Base-by-base conservation (phyloP, 2,329 filamentous ascomycete species). In the Colletotrichum orchidophilum region DNA sequence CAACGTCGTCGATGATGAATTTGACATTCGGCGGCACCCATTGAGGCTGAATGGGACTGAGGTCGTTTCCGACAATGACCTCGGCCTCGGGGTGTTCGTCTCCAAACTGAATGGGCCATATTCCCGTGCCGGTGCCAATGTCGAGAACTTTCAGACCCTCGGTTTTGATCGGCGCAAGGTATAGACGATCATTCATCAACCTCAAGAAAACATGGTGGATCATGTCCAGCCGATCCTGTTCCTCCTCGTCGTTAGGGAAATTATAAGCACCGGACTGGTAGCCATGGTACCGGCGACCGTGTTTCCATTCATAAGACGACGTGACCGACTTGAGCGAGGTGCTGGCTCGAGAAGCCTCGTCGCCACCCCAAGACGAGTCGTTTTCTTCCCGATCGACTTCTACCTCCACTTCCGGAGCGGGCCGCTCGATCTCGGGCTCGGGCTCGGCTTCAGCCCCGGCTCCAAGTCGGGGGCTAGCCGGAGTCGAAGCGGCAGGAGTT, bases 11-110 rank as follows among this genome's bases (percentile, higher is more conserved):
- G 12, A 78, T 63, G 55, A 77, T 72, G 39, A 78, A 78, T 3
- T 71, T 61, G 9, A 77, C 72, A 18, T 78, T 78, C n/a, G 68
- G 73, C 2, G 75, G 73, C 2, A 75, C 73, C 75, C 75, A 77
- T 29, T 73, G 53, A 1, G 75, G 63, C 58, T 77, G 75, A 13
- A 77, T 78, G 13, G 75, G 75, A 24, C 75, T 77, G 9, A 78
- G 66, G 13, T 78, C 77, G n/a, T 73, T 76, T 1, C 76, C 88
- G 6, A 87, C 76, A 9, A 75, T 75, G 1, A 78, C 61, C 39
- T 75, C 61, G 13, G 77, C 74, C 8, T 72, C 71, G 5, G 76
- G 76, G 39, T 72, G 73, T 18, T 46, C 39, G 15, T 46, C 39
- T n/a, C 39, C 39, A 46, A 46, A 46, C 18, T 46, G 39, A 4